Base-by-base conservation (phyloP, 371 early-diverging fungal species). In the Syncephalastrum monosporum region DNA sequence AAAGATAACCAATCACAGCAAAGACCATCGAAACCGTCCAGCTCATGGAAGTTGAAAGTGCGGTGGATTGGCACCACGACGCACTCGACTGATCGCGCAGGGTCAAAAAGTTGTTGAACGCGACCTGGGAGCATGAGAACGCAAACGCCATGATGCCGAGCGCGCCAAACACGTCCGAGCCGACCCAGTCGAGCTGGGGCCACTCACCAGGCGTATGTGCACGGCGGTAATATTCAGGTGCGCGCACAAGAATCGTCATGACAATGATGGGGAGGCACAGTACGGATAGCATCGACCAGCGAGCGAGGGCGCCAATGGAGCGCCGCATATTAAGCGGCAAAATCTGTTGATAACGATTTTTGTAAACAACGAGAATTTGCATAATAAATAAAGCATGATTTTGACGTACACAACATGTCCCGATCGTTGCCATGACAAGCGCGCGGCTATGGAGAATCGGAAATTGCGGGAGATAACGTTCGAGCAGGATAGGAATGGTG, bases 271-370 rank as follows among this genome's bases (percentile, higher is more conserved):
- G 84, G 41, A 84, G 59, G 24, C 74, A 75, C 50, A 74, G 58
- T 1, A 84, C 84, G 5, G 82, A 81, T 15, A 84, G 47, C 49
- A 84, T 81, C 2, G 84, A 84, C 67, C 73, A 77, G 27, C 64
- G 67, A 42, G 84, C 77, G n/a, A 84, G 56, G 1, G 84, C 72
- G 49, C 84, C 84, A 55, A 84, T 81, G 5, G 84, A 84, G 46
- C 81, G 74, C 46, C 74, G 67, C 61, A 82, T 60, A 42, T 72
- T 69, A 50, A 82, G 62, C 19, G 84, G 82, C 10, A 81, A 57
- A 52, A 82, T 75, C 79, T 78, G 53, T 21, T 13, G n/a, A 23
- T 12, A 52, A 49, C 13, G 0, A 7, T 5, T 19, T 56, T 42
- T 45, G 38, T 50, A 33, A 33, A 33, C 38, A 43, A 41, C 24